Evolutionary conservation across 495 filamentous ascomycete species (phyloP).

Genomic region (Penicillium argentinense): DNA sequence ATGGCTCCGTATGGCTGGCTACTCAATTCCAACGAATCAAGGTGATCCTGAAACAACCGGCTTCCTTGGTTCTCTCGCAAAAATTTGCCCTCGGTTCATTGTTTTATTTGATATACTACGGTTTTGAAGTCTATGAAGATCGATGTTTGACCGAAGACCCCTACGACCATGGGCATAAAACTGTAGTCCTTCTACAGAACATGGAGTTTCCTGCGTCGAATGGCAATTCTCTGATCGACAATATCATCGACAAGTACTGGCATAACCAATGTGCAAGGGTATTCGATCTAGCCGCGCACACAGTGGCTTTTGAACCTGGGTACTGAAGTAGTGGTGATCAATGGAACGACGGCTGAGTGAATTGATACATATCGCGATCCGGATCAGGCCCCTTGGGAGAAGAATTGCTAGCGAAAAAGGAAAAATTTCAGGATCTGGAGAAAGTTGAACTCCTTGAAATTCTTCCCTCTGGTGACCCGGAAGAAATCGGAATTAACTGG

Average conservation of each 20-base stretch:
- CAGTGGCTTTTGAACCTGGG: slow-evolving; percentile 7
- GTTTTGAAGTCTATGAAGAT: slow-evolving; percentile 39
- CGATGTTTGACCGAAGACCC: slow-evolving; percentile 32
- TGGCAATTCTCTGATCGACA: slow-evolving; percentile 33
- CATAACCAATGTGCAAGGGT: slow-evolving; percentile 34
- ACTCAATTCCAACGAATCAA: slow-evolving; percentile 28
- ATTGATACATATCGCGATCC: slow-evolving; percentile 5
- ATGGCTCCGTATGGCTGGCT: slow-evolving; percentile 26
- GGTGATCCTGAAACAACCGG: slow-evolving; percentile 27
- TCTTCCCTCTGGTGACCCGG: slow-evolving; percentile 30
- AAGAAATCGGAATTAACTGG: slow-evolving; percentile 27
- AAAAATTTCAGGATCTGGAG: slow-evolving; percentile 28
- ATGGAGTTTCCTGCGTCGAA: slow-evolving; percentile 37
- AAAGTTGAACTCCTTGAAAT: slow-evolving; percentile 28
- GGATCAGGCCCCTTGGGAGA: slow-evolving; percentile 12
- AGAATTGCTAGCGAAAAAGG: slow-evolving; percentile 20
- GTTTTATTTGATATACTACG: slow-evolving; percentile 41
- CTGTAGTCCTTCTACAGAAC: slow-evolving; percentile 34
- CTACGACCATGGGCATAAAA: slow-evolving; percentile 33
- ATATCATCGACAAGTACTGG: slow-evolving; percentile 41
- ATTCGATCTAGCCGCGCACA: slow-evolving; percentile 29
- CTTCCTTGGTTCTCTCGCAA: slow-evolving; percentile 32
- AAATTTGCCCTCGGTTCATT: slow-evolving; percentile 42
- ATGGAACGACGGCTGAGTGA: slow-evolving; percentile 4
- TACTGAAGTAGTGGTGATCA: neutral